phyloP scores from a whole-genome alignment of 2,329 filamentous ascomycete species.

The Diplodia sapinea region DNA sequence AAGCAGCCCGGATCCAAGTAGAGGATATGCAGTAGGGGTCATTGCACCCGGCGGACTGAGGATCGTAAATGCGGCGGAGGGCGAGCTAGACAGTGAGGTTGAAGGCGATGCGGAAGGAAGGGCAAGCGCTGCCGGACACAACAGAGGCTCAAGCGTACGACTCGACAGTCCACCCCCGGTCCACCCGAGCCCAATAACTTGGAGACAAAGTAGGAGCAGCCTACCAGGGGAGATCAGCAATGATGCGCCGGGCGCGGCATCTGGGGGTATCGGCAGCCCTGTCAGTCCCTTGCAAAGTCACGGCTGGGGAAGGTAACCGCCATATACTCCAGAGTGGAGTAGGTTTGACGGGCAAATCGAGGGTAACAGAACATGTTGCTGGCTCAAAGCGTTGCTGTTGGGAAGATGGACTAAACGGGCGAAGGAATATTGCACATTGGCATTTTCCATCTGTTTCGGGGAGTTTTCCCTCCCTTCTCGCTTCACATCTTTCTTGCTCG shows the following conservation, averaged over 20 bases:
- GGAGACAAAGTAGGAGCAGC: not conserved
- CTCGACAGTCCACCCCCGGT: not conserved
- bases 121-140: not conserved
- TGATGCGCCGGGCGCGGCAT: not conserved
- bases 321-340: not conserved
- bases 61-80: slow-evolving; percentile 16
- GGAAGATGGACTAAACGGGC: not conserved
- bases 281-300: not conserved
- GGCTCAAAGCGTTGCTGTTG: not conserved
- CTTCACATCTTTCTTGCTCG: not conserved
- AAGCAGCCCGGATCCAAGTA: slow-evolving; percentile 1
- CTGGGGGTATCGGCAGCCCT: not conserved
- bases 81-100: slow-evolving; percentile 16
- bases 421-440: not conserved
- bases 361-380: not conserved
- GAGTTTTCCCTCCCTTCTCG: not conserved
- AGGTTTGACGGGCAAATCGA: not conserved
- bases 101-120: not conserved
- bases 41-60: not conserved
- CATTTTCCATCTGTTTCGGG: not conserved
- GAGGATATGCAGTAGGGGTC: not conserved
- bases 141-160: not conserved
- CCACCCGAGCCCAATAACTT: slow-evolving; percentile 6
- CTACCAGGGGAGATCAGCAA: not conserved
- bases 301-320: not conserved